Evolutionary conservation across 805 yeast species (phyloP).

Genomic region (Sungouiozyma ichnusensis): DNA sequence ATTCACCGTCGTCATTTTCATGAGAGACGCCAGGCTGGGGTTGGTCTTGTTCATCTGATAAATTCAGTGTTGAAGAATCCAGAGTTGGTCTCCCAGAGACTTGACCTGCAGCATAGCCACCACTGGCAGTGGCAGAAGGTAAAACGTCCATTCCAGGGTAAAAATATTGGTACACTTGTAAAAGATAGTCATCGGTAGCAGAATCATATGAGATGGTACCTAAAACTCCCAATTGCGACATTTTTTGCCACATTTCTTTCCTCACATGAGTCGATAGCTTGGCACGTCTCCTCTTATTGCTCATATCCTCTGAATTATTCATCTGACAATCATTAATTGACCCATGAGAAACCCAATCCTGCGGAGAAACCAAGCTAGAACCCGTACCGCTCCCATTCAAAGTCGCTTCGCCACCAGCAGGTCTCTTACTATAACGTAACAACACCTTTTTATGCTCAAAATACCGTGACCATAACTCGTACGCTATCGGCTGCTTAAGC

Average conservation of each 20-base stretch:
- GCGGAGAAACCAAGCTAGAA: not conserved
- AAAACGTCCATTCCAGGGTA: conserved; percentile 10
- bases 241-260: conserved; percentile 26
- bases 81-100: not conserved
- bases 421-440: conserved; percentile 4
- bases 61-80: not conserved
- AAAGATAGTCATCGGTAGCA: conserved; percentile 22
- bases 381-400: too few relatives aligned
- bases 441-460: conserved; percentile 19
- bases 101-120: not conserved
- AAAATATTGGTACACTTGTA: conserved; percentile 25
- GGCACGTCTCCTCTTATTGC: not conserved
- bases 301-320: not conserved
- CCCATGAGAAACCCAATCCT: not conserved
- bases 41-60: not conserved
- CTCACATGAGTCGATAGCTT: conserved; percentile 6
- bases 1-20: not conserved
- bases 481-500: conserved; percentile 26
- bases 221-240: conserved; percentile 23
- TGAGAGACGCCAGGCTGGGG: conserved; percentile 1
- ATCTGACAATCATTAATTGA: not conserved
- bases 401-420: too few relatives aligned
- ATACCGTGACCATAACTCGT: conserved; percentile 20
- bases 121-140: not conserved
- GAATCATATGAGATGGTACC: conserved; percentile 26